phyloP scores from a whole-genome alignment of 768 basidiomycete genomes.

The Kwoniella dejecticola region DNA sequence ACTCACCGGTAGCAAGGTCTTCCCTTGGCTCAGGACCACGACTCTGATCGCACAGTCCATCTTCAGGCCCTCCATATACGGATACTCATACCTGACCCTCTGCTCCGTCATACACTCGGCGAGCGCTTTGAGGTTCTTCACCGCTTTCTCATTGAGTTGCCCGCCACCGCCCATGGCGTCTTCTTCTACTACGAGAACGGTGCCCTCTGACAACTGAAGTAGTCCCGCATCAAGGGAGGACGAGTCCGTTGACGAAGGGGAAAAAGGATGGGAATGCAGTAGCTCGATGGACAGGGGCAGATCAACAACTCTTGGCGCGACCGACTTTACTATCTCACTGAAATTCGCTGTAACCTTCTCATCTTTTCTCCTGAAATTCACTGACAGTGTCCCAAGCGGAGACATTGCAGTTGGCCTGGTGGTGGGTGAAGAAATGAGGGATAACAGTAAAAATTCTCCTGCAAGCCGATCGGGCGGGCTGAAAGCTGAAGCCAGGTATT shows the following conservation, averaged over 20 bases:
- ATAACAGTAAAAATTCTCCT: slow-evolving; percentile 42
- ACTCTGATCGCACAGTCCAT: slow-evolving; percentile 48
- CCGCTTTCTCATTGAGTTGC: slow-evolving; percentile 45
- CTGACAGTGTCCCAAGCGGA: slow-evolving; percentile 48
- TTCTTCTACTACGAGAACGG: slow-evolving; percentile 47
- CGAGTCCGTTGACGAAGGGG: slow-evolving; percentile 27
- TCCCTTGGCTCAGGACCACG: slow-evolving; percentile 46
- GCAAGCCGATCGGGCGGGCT: slow-evolving; percentile 37
- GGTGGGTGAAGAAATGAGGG: slow-evolving; percentile 41
- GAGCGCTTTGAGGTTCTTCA: slow-evolving; percentile 48
- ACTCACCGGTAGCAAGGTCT: slow-evolving; percentile 51
- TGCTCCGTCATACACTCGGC: slow-evolving; percentile 40
- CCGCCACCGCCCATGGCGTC: slow-evolving; percentile 51
- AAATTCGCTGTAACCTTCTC: slow-evolving; percentile 8
- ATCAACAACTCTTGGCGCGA: slow-evolving; percentile 34
- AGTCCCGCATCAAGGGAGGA: slow-evolving; percentile 44
- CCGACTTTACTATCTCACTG: slow-evolving; percentile 4
- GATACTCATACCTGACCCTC: slow-evolving; percentile 50
- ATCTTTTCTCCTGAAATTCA: slow-evolving; percentile 39
- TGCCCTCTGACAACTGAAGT: slow-evolving; percentile 47
- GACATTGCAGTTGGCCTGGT: slow-evolving; percentile 31
- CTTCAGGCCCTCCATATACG: slow-evolving; percentile 51
- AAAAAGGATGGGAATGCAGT: slow-evolving; percentile 40
- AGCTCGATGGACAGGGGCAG: slow-evolving; percentile 39
- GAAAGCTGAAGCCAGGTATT: slow-evolving; percentile 40